Conservation (phyloP, 2,329 filamentous ascomycete species). For the Phialophora macrospora region DNA sequence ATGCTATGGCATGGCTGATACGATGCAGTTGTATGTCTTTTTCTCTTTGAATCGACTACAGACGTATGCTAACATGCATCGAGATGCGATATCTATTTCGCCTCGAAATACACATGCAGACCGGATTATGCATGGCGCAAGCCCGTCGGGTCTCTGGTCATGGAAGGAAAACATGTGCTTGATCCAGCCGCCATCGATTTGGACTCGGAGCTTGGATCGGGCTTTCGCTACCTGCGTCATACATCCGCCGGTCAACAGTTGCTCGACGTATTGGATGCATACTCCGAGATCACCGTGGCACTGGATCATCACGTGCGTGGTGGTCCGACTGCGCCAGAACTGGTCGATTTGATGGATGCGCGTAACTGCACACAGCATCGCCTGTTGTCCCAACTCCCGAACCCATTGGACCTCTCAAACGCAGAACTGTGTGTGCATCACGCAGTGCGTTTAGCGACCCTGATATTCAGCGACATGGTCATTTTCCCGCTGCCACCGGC, state of each 20-base stretch:
- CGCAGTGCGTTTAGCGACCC: constrained; percentile 22
- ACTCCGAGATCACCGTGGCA: constrained; percentile 27
- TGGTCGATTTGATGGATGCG: constrained; percentile 29
- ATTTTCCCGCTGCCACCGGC: constrained; percentile 29
- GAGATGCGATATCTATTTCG: constrained; percentile 34
- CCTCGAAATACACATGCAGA: constrained; percentile 23
- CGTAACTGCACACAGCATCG: constrained; percentile 30
- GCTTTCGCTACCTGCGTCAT: constrained; percentile 30
- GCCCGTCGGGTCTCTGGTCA: constrained; percentile 19
- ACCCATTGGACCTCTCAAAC: constrained; percentile 6
- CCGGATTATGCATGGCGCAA: constrained; percentile 24
- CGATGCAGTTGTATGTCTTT: constrained; percentile 29
- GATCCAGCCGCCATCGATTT: constrained; percentile 30
- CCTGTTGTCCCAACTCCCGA: constrained; percentile 23
- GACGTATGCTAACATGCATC: neutral
- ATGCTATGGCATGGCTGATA: constrained; percentile 33
- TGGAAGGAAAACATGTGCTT: constrained; percentile 27
- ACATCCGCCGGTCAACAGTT: constrained; percentile 18
- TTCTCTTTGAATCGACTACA: neutral
- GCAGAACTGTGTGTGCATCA: constrained; percentile 21
- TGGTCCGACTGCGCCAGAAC: constrained; percentile 30
- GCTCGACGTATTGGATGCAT: constrained; percentile 21
- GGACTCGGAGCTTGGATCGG: constrained; percentile 28
- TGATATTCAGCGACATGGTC: constrained; percentile 34
- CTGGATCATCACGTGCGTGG: constrained; percentile 31